Base-by-base conservation (phyloP, 2,329 filamentous ascomycete genomes). In the Penicillium sp. region DNA sequence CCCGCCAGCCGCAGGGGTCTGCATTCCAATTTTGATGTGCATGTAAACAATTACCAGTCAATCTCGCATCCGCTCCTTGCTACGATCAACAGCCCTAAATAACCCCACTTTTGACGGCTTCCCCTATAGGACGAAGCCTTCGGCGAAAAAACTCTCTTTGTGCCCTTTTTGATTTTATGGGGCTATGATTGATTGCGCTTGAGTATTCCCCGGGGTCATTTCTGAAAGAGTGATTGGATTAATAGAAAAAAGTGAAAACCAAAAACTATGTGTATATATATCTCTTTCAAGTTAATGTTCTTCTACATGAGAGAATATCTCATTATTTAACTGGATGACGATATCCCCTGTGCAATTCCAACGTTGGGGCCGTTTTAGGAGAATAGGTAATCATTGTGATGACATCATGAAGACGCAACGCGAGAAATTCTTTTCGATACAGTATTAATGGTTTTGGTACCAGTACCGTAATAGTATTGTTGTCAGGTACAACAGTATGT, bases 51-150 rank as follows among this genome's bases (percentile, higher is more conserved):
- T 58, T 58, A 60, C 60, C 15, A 34, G 15, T 58, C 53, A 60
- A 65, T 64, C 61, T 64, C 56, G 63, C 59, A 65, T 51, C 58
- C 59, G 60, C 56, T 60, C 57, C 60, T 60, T 61, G 52, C 55
- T 57, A 57, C 55, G 63, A 65, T 65, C 61, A 65, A 50, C 60
- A 58, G 59, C 62, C 59, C 58, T 63, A 60, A 37, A 48, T 58
- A 54, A 48, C 60, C 62, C 61, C 58, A 56, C 62, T 61, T 65
- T 54, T 60, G 27, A 42, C 18, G 46, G 45, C 31, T 39, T 23
- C 16, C 46, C 54, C 59, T 61, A 60, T 53, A 34, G 25, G 38
- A 55, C 38, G 46, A 52, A 47, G 37, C 32, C 37, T 23, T 44
- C 31, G 42, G 46, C 35, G 35, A 46, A 46, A 53, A 44, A 49